These are phyloP conservation scores for Neurospora cerealis DNA, from an alignment of 495 filamentous ascomycete genomes.

Conservation along the genomic window DNA sequence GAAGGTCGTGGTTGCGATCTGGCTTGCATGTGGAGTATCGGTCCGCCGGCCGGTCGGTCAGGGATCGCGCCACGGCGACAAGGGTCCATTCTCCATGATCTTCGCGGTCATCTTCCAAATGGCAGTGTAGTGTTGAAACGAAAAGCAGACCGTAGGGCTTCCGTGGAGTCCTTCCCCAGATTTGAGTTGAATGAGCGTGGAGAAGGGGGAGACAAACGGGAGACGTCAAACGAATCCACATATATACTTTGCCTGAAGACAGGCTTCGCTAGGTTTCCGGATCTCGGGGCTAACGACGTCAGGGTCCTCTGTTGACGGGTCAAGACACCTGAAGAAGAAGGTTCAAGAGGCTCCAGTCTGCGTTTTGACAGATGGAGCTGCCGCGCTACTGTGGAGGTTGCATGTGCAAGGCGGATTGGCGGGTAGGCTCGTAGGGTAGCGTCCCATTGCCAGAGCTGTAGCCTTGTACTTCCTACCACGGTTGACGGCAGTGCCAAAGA, in stretches of 20 bases:
- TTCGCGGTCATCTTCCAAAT: neutral
- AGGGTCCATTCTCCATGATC: slow-evolving; percentile 4
- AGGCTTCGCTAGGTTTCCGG: neutral
- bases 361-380: neutral
- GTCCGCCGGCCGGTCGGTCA: slow-evolving; percentile 25
- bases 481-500: neutral
- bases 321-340: neutral
- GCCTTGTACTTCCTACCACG: neutral
- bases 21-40: slow-evolving; percentile 30
- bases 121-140: neutral
- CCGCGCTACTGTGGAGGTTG: neutral
- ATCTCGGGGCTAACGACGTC: neutral
- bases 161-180: neutral
- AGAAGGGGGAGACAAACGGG: neutral
- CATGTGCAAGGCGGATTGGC: neutral
- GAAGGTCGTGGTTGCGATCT: slow-evolving; percentile 23
- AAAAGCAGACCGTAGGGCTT: neutral
- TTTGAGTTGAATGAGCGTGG: neutral
- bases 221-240: neutral
- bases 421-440: neutral
- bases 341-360: neutral
- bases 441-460: neutral
- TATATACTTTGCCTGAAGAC: neutral
- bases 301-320: neutral
- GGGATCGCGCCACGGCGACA: slow-evolving; percentile 12